Conservation (phyloP, 1,284 basidiomycete species). For the Paramarasmius palmivorus region DNA sequence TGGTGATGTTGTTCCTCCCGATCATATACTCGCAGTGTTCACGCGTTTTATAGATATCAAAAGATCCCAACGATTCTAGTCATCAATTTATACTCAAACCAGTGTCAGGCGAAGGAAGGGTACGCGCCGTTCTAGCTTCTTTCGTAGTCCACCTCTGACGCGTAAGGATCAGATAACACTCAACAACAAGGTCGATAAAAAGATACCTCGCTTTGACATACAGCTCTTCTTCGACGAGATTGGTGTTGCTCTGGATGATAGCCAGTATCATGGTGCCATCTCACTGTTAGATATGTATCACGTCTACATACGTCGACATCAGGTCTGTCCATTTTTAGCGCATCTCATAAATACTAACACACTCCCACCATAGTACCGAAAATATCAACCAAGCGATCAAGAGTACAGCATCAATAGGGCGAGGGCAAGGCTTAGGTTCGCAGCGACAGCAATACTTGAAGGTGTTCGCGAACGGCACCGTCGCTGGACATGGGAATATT, state of each 20-base stretch:
- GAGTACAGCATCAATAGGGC: slow-evolving; percentile 70
- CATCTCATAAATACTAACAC: not conserved
- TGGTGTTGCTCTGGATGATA: slow-evolving; percentile 88
- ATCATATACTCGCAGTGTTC: slow-evolving; percentile 1
- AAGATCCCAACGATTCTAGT: slow-evolving; percentile 48
- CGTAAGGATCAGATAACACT: slow-evolving; percentile 78
- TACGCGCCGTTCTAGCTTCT: slow-evolving; percentile 34
- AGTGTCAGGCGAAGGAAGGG: slow-evolving; percentile 92
- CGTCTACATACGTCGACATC: slow-evolving; percentile 89
- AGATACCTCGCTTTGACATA: slow-evolving; percentile 86
- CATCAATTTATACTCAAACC: slow-evolving; percentile 98
- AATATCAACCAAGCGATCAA: slow-evolving; percentile 68
- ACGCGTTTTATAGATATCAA: slow-evolving; percentile 58
- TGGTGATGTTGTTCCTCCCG: slow-evolving; percentile 48
- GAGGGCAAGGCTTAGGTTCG: slow-evolving; percentile 80
- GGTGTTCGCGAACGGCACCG: slow-evolving; percentile 85
- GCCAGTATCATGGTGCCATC: slow-evolving; percentile 95
- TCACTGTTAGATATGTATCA: slow-evolving; percentile 97
- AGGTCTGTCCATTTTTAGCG: slow-evolving; percentile 48
- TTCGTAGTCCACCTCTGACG: slow-evolving; percentile 11
- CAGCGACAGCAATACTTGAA: slow-evolving; percentile 78
- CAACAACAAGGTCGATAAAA: slow-evolving; percentile 75
- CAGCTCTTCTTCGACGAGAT: slow-evolving; percentile 94
- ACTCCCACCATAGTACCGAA: slow-evolving; percentile 68
- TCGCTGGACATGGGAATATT: slow-evolving; percentile 94